These are phyloP conservation scores for Leucaena leucocephala DNA, from an alignment of 306 rosid species.

Conservation along the genomic window DNA sequence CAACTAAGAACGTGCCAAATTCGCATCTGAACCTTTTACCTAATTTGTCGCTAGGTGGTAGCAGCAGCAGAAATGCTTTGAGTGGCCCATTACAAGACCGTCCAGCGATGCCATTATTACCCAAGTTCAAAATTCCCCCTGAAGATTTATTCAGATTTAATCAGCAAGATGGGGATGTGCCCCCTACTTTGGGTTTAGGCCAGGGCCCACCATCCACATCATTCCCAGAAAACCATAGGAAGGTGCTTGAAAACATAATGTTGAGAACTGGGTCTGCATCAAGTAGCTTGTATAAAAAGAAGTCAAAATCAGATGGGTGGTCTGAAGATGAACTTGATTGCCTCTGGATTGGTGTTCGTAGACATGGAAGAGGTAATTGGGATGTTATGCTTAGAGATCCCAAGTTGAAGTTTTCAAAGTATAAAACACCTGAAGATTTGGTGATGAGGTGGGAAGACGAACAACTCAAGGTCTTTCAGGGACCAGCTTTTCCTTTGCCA, in stretches of 20 bases:
- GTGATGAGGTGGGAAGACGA: conserved; percentile 94
- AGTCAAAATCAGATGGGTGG: conserved; percentile 80
- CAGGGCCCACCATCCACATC: conserved; percentile 71
- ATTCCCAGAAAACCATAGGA: conserved; percentile 91
- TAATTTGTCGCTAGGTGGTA: conserved; percentile 73
- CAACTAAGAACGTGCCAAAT: conserved; percentile 57
- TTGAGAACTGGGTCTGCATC: conserved; percentile 89
- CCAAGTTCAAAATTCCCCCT: conserved; percentile 73
- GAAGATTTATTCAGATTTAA: conserved; percentile 74
- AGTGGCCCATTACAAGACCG: conserved; percentile 70
- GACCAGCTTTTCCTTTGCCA: conserved; percentile 59
- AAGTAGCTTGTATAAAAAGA: conserved; percentile 55
- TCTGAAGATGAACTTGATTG: conserved; percentile 98
- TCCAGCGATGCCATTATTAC: conserved; percentile 71
- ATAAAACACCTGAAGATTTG: conserved; percentile 76
- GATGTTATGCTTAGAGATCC: conserved; percentile 88
- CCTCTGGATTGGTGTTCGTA: conserved; percentile 98
- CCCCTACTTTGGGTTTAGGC: conserved; percentile 79
- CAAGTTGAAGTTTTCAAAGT: conserved; percentile 77
- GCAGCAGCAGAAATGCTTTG: conserved; percentile 61
- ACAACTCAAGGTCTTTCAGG: conserved; percentile 81
- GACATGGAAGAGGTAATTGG: conserved; percentile 98
- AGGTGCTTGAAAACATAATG: conserved; percentile 98
- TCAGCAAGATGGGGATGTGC: conserved; percentile 74
- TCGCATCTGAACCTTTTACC: conserved; percentile 78